phyloP scores from a whole-genome alignment of 352 stramenopile genomes.

The Poterioochromonas sp. region DNA sequence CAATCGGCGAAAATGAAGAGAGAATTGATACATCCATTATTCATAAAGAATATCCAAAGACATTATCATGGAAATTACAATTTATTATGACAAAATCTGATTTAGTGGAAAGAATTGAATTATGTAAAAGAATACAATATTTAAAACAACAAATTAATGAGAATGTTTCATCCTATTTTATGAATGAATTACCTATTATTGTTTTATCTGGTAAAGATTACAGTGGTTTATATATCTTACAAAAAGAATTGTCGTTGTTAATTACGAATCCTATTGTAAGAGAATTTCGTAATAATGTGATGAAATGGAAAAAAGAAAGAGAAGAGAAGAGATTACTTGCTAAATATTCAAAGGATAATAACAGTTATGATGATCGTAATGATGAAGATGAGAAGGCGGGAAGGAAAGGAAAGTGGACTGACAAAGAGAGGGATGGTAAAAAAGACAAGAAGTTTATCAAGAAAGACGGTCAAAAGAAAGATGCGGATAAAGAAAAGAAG shows the following conservation, averaged over 20 bases:
- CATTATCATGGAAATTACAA: constrained; percentile 11
- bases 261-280: not conserved
- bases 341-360: not conserved
- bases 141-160: not conserved
- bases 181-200: not conserved
- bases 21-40: not conserved
- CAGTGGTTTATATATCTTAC: not conserved
- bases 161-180: not conserved
- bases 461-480: not conserved
- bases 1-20: not conserved
- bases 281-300: not conserved
- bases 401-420: not conserved
- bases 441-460: not conserved
- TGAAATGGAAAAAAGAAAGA: not conserved
- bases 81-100: constrained; percentile 26
- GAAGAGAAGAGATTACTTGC: not conserved
- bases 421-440: not conserved
- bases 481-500: not conserved
- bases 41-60: not conserved
- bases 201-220: not conserved
- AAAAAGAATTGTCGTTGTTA: not conserved
- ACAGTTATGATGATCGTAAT: not conserved
- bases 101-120: not conserved
- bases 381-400: not conserved
- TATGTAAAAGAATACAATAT: not conserved